Conservation (phyloP, 768 basidiomycete genomes). For the Dictyophora rubrovolvata region DNA sequence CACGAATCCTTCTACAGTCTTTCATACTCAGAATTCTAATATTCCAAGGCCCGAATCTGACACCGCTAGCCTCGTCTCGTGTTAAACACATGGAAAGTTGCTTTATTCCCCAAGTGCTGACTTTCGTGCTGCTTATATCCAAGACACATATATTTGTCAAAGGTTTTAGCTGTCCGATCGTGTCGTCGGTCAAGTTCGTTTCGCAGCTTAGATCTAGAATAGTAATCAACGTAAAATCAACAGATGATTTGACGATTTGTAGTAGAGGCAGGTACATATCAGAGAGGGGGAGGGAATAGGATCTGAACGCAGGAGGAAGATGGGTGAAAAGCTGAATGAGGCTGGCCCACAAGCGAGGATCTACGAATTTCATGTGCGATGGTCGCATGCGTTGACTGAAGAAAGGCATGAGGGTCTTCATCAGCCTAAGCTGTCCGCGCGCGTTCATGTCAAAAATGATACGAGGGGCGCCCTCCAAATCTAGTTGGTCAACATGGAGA, state of each 20-base stretch:
- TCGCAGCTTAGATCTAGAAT: slow-evolving; percentile 51
- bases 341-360: slow-evolving; percentile 54
- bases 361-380: slow-evolving; percentile 22
- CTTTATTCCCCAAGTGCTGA: slow-evolving; percentile 45
- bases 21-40: slow-evolving; percentile 49
- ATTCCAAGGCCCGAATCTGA: slow-evolving; percentile 38
- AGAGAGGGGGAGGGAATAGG: slow-evolving; percentile 40
- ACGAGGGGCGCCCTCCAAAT: slow-evolving; percentile 25
- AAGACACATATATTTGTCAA: slow-evolving; percentile 51
- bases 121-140: slow-evolving; percentile 46
- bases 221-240: slow-evolving; percentile 54
- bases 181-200: slow-evolving; percentile 46
- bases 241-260: slow-evolving; percentile 43
- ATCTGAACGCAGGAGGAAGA: slow-evolving; percentile 35
- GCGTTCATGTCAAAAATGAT: slow-evolving; percentile 21
- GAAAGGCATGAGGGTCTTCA: slow-evolving; percentile 32
- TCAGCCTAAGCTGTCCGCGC: slow-evolving; percentile 21
- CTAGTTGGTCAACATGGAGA: slow-evolving; percentile 34
- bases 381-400: slow-evolving; percentile 12
- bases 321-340: slow-evolving; percentile 48
- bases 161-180: slow-evolving; percentile 36
- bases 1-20: slow-evolving; percentile 40
- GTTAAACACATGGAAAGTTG: slow-evolving; percentile 40
- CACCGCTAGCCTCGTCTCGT: slow-evolving; percentile 18
- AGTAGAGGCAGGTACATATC: slow-evolving; percentile 46